These are phyloP conservation scores for Alternaria arbusti DNA, from an alignment of 2,329 filamentous ascomycete species.

Conservation along the genomic window DNA sequence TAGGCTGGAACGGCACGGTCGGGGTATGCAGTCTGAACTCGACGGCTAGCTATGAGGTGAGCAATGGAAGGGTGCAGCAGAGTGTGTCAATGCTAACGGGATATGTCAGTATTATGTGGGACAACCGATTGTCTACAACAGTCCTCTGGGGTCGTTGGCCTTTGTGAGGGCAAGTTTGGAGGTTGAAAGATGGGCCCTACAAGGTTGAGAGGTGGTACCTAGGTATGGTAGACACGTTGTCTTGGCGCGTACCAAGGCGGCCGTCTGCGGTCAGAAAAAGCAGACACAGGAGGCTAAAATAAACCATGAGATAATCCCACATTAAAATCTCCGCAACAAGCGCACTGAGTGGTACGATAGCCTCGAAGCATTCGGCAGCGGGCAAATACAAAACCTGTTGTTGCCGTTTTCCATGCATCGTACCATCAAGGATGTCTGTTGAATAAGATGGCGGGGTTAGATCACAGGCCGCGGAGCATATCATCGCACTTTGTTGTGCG, in stretches of 20 bases:
- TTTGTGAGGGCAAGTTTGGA: conserved; percentile 36
- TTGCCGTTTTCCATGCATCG: background rate
- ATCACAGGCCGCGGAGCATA: background rate
- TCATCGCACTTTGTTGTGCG: background rate
- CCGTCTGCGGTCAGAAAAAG: background rate
- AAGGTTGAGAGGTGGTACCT: background rate
- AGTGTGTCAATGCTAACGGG: background rate
- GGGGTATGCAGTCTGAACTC: conserved; percentile 34
- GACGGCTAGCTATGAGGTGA: conserved; percentile 31
- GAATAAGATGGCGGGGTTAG: background rate
- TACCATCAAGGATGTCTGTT: background rate
- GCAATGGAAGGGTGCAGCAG: background rate
- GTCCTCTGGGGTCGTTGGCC: conserved; percentile 25
- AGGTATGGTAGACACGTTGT: background rate
- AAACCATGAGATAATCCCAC: background rate
- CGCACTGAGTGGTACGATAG: background rate
- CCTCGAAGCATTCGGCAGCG: background rate
- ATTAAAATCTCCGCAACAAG: background rate
- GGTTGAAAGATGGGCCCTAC: conserved; percentile 14
- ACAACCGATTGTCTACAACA: conserved; percentile 42
- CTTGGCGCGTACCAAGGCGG: background rate
- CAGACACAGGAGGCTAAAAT: background rate
- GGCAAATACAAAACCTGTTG: background rate
- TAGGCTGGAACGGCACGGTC: conserved; percentile 44
- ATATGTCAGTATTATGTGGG: conserved; percentile 51